Percentiles rank a stretch among this genome's conserved stretches.
Evolutionary conservation across 2,329 filamentous ascomycete genomes (phyloP).

Genomic region (Atkinsonella texensis): DNA sequence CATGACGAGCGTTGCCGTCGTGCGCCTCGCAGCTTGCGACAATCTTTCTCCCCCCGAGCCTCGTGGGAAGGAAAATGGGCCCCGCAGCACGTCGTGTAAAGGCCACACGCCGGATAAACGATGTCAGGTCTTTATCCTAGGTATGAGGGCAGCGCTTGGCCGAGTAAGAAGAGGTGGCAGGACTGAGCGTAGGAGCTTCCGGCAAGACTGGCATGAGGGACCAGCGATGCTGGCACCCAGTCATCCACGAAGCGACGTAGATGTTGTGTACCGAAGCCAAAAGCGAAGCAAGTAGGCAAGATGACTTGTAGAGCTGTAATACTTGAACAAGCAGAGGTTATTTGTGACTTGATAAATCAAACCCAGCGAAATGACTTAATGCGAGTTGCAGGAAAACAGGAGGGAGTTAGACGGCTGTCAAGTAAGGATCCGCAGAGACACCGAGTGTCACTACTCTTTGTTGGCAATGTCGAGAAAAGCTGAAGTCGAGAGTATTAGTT

Average conservation of each 20-base stretch:
- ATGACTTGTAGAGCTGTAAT: too few species aligned
- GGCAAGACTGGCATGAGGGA: constrained; percentile 3
- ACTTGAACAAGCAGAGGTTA: too few species aligned
- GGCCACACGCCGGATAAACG: neutral
- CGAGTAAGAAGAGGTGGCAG: neutral
- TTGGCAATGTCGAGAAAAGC: too few species aligned
- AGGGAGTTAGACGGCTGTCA: too few species aligned
- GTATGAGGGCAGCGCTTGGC: neutral
- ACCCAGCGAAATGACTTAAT: too few species aligned
- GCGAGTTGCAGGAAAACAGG: too few species aligned
- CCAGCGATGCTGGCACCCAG: neutral
- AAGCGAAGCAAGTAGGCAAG: neutral
- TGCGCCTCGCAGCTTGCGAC: neutral
- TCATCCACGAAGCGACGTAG: neutral
- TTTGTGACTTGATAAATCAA: too few species aligned
- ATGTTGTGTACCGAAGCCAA: neutral
- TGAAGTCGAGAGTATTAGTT: too few species aligned
- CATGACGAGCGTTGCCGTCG: neutral
- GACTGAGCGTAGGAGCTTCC: neutral
- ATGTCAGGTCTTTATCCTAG: neutral
- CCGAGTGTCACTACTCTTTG: too few species aligned
- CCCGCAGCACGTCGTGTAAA: neutral
- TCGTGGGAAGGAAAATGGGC: too few species aligned
- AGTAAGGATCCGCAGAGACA: too few species aligned
- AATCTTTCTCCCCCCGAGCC: neutral